A percentile compares a stretch with the other conserved stretches of the same genome.
phyloP scores from a whole-genome alignment of 345 rosid species.

The Hypericum perforatum region DNA sequence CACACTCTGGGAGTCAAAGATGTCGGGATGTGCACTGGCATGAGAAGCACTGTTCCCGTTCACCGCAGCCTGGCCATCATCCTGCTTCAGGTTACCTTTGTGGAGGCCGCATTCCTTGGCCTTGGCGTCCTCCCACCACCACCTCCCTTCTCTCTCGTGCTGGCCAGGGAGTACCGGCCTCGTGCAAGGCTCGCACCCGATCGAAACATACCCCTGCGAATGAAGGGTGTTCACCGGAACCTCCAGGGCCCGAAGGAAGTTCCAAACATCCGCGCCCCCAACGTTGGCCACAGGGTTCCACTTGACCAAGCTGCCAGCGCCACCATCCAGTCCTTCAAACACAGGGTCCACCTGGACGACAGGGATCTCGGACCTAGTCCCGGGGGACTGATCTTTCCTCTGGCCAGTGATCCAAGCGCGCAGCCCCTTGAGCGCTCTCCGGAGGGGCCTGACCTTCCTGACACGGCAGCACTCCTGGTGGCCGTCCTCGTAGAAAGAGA shows the following conservation, averaged over 20 bases:
- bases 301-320: slow-evolving; percentile 12
- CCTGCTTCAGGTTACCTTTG: slow-evolving; percentile 5
- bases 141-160: slow-evolving; percentile 12
- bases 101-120: slow-evolving; percentile 14
- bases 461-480: slow-evolving; percentile 14
- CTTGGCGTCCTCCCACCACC: slow-evolving; percentile 15
- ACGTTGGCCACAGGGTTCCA: slow-evolving; percentile 12
- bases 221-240: slow-evolving; percentile 11
- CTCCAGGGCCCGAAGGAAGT: slow-evolving; percentile 11
- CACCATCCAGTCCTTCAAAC: slow-evolving; percentile 11
- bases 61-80: slow-evolving; percentile 8
- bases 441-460: slow-evolving; percentile 13
- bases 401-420: slow-evolving; percentile 12
- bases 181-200: slow-evolving; percentile 10
- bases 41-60: slow-evolving; percentile 20
- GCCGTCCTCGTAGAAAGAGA: slow-evolving; percentile 8
- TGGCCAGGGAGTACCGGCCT: slow-evolving; percentile 8
- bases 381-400: slow-evolving; percentile 14
- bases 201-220: slow-evolving; percentile 9
- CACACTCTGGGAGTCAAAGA: slow-evolving; percentile 51
- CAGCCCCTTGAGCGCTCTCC: slow-evolving; percentile 4
- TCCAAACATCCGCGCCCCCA: slow-evolving; percentile 7
- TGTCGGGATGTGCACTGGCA: slow-evolving; percentile 34
- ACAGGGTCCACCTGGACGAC: slow-evolving; percentile 4
- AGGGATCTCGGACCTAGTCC: slow-evolving; percentile 12